Evolutionary conservation across 164 flowering plant species (phyloP).

Genomic region (Malania oleifera): DNA sequence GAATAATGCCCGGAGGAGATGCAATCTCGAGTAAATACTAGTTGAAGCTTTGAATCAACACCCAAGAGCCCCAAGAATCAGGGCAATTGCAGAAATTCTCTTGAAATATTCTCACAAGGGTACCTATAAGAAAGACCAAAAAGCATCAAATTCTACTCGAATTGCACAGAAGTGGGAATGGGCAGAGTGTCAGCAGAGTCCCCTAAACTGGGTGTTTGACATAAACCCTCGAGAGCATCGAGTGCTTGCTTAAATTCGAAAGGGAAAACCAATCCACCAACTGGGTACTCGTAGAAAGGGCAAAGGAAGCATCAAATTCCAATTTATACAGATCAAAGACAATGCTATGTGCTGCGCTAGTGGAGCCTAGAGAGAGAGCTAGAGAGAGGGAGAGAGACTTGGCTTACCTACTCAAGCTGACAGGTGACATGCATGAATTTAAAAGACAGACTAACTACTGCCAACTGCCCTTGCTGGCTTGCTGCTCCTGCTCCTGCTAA

Average conservation of each 20-base stretch:
- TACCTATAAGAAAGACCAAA: constrained; percentile 20
- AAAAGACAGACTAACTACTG: constrained; percentile 64
- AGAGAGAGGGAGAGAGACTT: constrained; percentile 1
- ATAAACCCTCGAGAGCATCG: constrained; percentile 34
- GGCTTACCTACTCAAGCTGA: constrained; percentile 54
- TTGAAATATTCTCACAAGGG: constrained; percentile 32
- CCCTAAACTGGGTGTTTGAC: constrained; percentile 24
- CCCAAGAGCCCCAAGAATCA: constrained; percentile 18
- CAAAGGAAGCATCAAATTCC: constrained; percentile 38
- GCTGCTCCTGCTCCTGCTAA: too few relatives aligned
- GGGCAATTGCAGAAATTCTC: constrained; percentile 27
- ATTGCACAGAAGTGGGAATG: constrained; percentile 26
- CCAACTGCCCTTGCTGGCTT: constrained; percentile 71
- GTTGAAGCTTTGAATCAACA: constrained; percentile 25
- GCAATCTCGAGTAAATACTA: constrained; percentile 1
- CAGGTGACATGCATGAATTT: constrained; percentile 44
- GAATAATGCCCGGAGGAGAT: constrained; percentile 5
- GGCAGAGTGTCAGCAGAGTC: constrained; percentile 19
- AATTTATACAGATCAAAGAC: constrained; percentile 28
- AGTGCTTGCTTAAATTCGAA: constrained; percentile 37
- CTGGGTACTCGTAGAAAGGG: constrained; percentile 41
- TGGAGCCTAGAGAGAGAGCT: too few relatives aligned
- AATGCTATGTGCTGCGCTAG: too few relatives aligned
- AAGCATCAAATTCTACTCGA: constrained; percentile 42
- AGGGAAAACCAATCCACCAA: constrained; percentile 35